Base-by-base conservation (phyloP, 2,329 filamentous ascomycete genomes). In the Exophiala aquamarina region DNA sequence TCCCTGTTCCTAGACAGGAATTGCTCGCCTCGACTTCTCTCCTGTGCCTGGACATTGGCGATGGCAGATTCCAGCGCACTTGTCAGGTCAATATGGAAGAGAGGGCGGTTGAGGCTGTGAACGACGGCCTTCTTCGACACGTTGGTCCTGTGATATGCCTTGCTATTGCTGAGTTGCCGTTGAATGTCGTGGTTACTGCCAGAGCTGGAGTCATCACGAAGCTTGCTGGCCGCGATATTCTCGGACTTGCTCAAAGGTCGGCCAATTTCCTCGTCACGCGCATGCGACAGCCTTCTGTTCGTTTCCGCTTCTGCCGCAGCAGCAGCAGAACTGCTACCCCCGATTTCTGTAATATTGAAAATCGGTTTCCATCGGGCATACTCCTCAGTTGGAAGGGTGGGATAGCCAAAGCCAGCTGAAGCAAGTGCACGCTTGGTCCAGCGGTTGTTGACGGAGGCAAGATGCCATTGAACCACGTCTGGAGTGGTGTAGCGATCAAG, bases 11-110 rank as follows among this genome's bases (percentile, higher is more conserved):
- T n/a, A n/a, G n/a, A n/a, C n/a, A n/a, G n/a, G n/a, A n/a, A n/a
- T n/a, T n/a, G n/a, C n/a, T n/a, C n/a, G n/a, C n/a, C n/a, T n/a
- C n/a, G n/a, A n/a, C n/a, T n/a, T n/a, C n/a, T n/a, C 20, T 56
- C 41, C 29, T 53, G 45, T 18, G 44, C 56, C 67, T 89, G 81
- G 0, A 88, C 79, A 58, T 94, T 95, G 21, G 84, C 82, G 59
- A 96, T 81, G 2, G 90, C 92, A 59, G 85, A 89, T 67, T 96
- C 88, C 58, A 97, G 69, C 5, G 93, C 93, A 61, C 84, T 90
- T 3, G 89, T 93, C 41, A 97, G 70, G 66, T 97, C 93, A 43
- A 95, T 81, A 64, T 98, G 93, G 79, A 98, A 97, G 58, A 96
- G 79, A 3, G 93, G 92, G 58, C 88, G 74, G 67, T 95, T 93